phyloP scores from a whole-genome alignment of 2,329 filamentous ascomycete species.

The Myriosclerotinia curreyana region DNA sequence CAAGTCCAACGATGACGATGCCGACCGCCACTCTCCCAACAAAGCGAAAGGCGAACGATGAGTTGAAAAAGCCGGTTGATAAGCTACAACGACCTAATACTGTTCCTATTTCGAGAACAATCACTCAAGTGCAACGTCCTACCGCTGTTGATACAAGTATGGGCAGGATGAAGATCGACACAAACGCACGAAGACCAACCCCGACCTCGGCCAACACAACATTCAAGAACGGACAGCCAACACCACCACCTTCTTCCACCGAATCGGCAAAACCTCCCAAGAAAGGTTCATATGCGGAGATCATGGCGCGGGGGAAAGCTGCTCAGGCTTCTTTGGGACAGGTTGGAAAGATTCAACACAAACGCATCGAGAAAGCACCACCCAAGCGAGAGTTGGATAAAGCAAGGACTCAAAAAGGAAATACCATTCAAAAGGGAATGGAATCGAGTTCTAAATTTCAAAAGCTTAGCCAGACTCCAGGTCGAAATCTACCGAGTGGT shows the following conservation, averaged over 20 bases:
- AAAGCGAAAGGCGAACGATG: slow-evolving; percentile 59
- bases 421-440: slow-evolving; percentile 33
- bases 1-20: slow-evolving; percentile 32
- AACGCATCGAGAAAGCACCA: slow-evolving; percentile 63
- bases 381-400: slow-evolving; percentile 49
- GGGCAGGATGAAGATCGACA: slow-evolving; percentile 29
- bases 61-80: slow-evolving; percentile 43
- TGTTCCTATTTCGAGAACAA: slow-evolving; percentile 32
- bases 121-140: slow-evolving; percentile 25
- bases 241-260: slow-evolving; percentile 28
- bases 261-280: slow-evolving; percentile 51
- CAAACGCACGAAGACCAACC: slow-evolving; percentile 22
- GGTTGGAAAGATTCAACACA: slow-evolving; percentile 71
- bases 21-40: slow-evolving; percentile 37
- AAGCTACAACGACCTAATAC: slow-evolving; percentile 45
- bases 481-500: slow-evolving; percentile 27
- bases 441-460: slow-evolving; percentile 35
- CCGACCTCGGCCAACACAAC: slow-evolving; percentile 21
- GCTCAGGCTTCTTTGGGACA: slow-evolving; percentile 58
- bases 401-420: slow-evolving; percentile 31
- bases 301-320: slow-evolving; percentile 68
- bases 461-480: slow-evolving; percentile 24
- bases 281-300: slow-evolving; percentile 71
- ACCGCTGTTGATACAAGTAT: slow-evolving; percentile 29
- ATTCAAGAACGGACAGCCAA: slow-evolving; percentile 34